phyloP scores from a whole-genome alignment of 768 basidiomycete species.

The Dendrothele bispora region DNA sequence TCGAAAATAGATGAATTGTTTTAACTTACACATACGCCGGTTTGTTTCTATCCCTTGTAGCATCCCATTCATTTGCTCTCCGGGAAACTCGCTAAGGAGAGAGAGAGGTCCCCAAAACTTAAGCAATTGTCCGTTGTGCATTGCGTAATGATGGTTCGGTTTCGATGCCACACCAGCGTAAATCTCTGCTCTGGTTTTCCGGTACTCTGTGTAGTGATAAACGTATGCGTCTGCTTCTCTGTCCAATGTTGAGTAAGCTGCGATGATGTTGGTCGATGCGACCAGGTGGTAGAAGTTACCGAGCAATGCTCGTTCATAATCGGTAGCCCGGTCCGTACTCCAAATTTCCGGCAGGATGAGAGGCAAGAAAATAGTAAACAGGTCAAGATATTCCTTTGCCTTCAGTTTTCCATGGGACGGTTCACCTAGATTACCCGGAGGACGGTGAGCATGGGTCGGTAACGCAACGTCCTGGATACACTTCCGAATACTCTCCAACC shows the following conservation, averaged over 20 bases:
- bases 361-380: conserved; percentile 27
- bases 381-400: conserved; percentile 25
- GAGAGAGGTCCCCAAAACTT: conserved; percentile 31
- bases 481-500: conserved; percentile 6
- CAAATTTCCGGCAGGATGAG: conserved; percentile 29
- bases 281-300: conserved; percentile 24
- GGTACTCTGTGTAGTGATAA: conserved; percentile 21
- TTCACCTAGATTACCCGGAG: conserved; percentile 32
- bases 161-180: conserved; percentile 19
- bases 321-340: conserved; percentile 12
- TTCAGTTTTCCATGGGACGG: conserved; percentile 32
- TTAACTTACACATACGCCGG: too few relatives aligned
- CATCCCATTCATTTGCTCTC: conserved; percentile 30
- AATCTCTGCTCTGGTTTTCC: conserved; percentile 14
- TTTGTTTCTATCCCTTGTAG: conserved; percentile 25
- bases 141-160: conserved; percentile 35
- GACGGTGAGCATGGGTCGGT: conserved; percentile 19
- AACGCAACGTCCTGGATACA: conserved; percentile 20
- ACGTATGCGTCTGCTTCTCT: conserved; percentile 20
- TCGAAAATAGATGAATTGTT: too few relatives aligned
- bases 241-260: conserved; percentile 20
- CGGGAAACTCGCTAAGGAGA: conserved; percentile 28
- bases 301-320: conserved; percentile 10
- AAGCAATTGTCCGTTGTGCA: conserved; percentile 27
- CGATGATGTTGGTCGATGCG: conserved; percentile 23